phyloP scores from a whole-genome alignment of 2,329 filamentous ascomycete species.

The Didymellaceae sp. region DNA sequence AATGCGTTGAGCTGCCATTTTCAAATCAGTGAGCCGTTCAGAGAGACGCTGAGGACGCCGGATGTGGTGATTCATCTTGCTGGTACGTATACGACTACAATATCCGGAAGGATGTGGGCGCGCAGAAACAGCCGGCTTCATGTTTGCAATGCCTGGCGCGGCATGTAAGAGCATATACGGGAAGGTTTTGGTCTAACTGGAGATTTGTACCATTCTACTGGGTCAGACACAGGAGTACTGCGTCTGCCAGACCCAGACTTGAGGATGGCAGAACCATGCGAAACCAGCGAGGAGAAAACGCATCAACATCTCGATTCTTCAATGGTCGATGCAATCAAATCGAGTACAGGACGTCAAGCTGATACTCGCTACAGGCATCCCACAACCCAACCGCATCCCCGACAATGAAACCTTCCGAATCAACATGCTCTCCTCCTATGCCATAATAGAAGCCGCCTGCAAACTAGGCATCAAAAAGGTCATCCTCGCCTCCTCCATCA shows the following conservation, averaged over 20 bases:
- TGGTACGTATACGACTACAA: conserved; percentile 40
- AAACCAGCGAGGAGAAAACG: no score
- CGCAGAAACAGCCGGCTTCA: no score
- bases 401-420: conserved; percentile 64
- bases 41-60: conserved; percentile 49
- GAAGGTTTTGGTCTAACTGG: neutral
- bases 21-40: conserved; percentile 53
- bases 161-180: neutral
- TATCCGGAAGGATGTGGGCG: neutral
- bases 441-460: conserved; percentile 66
- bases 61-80: conserved; percentile 68
- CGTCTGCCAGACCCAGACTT: no score
- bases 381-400: conserved; percentile 65
- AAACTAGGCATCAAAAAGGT: conserved; percentile 68
- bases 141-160: no score
- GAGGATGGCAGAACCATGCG: no score
- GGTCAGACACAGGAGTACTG: no score
- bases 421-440: conserved; percentile 54
- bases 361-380: conserved; percentile 32
- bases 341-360: no score
- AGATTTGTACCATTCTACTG: no score
- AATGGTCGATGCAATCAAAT: no score
- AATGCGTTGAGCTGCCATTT: conserved; percentile 64
- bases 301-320: no score
- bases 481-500: conserved; percentile 64